Percentiles rank a stretch among this genome's conserved stretches.
These are phyloP conservation scores for Cupressus sempervirens DNA, from an alignment of 75 land plant genomes.

Conservation along the genomic window DNA sequence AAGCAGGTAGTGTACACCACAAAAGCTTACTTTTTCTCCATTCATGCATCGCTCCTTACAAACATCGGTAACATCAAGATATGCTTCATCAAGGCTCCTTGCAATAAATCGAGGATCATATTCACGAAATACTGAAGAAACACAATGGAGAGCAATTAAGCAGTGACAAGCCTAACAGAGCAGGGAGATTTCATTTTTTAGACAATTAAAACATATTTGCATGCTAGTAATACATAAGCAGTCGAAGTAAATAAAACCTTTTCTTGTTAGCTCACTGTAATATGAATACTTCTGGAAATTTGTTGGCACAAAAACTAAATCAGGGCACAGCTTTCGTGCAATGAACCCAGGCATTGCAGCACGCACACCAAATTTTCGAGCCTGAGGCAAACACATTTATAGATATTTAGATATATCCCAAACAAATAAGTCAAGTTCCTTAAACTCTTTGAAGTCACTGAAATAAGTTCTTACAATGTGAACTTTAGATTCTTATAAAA, in stretches of 20 bases:
- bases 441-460: neutral
- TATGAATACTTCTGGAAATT: slow-evolving; percentile 75
- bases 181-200: neutral
- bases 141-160: neutral
- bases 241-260: slow-evolving; percentile 32
- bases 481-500: neutral
- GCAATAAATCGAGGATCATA: slow-evolving; percentile 80
- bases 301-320: slow-evolving; percentile 70
- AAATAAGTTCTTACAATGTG: neutral
- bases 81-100: slow-evolving; percentile 92
- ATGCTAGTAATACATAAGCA: neutral
- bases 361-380: slow-evolving; percentile 86
- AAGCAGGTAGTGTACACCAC: neutral
- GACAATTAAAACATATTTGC: neutral
- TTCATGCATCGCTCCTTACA: slow-evolving; percentile 42
- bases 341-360: slow-evolving; percentile 99
- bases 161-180: neutral
- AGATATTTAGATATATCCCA: neutral
- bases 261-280: slow-evolving; percentile 73
- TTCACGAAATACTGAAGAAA: slow-evolving; percentile 48
- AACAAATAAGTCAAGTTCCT: neutral
- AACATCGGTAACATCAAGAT: slow-evolving; percentile 74
- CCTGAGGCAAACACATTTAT: slow-evolving; percentile 29
- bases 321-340: slow-evolving; percentile 73
- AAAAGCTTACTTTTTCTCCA: slow-evolving; percentile 49